Evolutionary conservation across 1,284 basidiomycete genomes (phyloP), one percentile per base, ranked within the genome.

Genomic region (Ustilago esculenta): DNA sequence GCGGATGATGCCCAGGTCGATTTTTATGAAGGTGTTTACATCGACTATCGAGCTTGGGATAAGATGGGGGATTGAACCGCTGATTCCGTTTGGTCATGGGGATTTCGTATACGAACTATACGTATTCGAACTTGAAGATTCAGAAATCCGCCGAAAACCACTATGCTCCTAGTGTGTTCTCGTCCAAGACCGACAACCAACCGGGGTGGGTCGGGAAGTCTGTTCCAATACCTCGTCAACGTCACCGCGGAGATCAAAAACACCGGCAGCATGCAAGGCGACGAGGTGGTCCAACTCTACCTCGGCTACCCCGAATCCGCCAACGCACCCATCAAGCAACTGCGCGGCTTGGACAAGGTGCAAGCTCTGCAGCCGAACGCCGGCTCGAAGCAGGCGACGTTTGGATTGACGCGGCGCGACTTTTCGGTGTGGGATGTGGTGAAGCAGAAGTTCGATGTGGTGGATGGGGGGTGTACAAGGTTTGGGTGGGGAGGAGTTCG

Each of bases 61-160:
- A 84, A 87, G 49, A 85, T 88, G 68, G 81, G 85, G 50, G 87
- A n/a, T 88, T 54, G 81, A 82, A 3, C 88, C 88, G 0, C 84
- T 87, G 20, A 89, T 84, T 79, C 88, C 90, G 77, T 94, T 93
- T 80, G 92, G 92, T 0, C 92, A 88, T 81, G 92, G 92, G 0
- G n/a, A 82, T 95, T 72, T 91, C 89, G 57, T 95, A 94, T 84
- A 90, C 93, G 40, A 86, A 83, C 0, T 96, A 94, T 81, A 42
- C 23, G 27, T 58, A 55, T 42, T 54, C 56, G 25, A 55, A 59
- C 42, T 52, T 66, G n/a, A 23, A 51, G 17, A 44, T 66, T 24
- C 49, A 56, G 39, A 46, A 60, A 21, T 30, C 52, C 1, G 59
- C 17, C 32, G 59, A 63, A 4, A 34, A 55, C 39, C 51, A 48